These are phyloP conservation scores for Tetracentron sinense DNA, from an alignment of 164 flowering plant species.

Conservation along the genomic window DNA sequence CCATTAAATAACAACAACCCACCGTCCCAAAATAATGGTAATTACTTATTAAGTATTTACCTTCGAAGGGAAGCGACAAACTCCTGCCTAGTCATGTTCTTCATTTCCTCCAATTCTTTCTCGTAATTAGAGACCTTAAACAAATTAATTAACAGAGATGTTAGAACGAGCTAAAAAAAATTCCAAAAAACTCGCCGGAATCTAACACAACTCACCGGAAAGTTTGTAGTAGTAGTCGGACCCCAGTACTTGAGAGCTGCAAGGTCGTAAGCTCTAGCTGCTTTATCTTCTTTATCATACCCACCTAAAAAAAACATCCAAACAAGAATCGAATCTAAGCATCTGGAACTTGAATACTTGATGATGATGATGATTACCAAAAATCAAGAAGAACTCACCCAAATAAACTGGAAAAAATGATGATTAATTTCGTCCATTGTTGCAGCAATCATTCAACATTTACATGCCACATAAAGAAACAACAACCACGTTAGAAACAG, in stretches of 20 bases:
- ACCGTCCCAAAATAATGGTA: neutral
- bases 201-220: constrained; percentile 42
- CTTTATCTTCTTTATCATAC: constrained; percentile 88
- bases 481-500: constrained; percentile 1
- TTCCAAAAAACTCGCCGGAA: neutral
- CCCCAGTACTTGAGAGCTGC: constrained; percentile 97
- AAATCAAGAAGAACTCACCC: constrained; percentile 51
- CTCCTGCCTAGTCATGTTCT: constrained; percentile 85
- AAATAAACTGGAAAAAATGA: constrained; percentile 66
- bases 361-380: too few species aligned
- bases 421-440: constrained; percentile 21
- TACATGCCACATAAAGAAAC: constrained; percentile 24
- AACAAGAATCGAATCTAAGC: neutral
- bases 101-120: constrained; percentile 80
- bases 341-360: too few species aligned
- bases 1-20: neutral
- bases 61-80: constrained; percentile 89
- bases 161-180: neutral
- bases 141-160: neutral
- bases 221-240: constrained; percentile 71
- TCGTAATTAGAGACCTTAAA: constrained; percentile 61
- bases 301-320: constrained; percentile 45
- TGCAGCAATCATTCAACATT: constrained; percentile 28
- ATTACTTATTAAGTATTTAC: constrained; percentile 30
- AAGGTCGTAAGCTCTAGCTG: constrained; percentile 87